These are phyloP conservation scores for Priceomyces melissophilus DNA, from an alignment of 805 yeast species.

Conservation along the genomic window DNA sequence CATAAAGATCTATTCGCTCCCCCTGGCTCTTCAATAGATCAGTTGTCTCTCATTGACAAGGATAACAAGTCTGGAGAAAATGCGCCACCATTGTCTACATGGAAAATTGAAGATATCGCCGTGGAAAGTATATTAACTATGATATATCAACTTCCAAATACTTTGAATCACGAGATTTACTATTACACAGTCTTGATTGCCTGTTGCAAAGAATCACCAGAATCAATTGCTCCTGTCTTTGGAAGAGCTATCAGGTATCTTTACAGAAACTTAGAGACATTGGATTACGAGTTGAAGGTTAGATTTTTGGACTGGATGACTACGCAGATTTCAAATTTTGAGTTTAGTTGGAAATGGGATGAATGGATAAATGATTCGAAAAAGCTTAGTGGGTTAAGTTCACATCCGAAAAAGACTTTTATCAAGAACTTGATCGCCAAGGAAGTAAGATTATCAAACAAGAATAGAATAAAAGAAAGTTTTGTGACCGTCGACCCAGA, in stretches of 20 bases:
- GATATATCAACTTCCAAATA: constrained; percentile 68
- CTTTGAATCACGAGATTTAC: constrained; percentile 68
- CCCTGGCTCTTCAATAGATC: constrained; percentile 76
- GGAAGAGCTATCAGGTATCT: constrained; percentile 88
- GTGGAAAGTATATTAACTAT: constrained; percentile 77
- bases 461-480: constrained; percentile 65
- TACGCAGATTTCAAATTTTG: constrained; percentile 88
- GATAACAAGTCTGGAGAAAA: constrained; percentile 43
- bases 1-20: constrained; percentile 48
- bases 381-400: constrained; percentile 41
- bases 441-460: constrained; percentile 80
- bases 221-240: constrained; percentile 85
- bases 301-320: constrained; percentile 88
- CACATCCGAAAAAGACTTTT: constrained; percentile 72
- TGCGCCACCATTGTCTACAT: constrained; percentile 55
- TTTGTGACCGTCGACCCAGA: constrained; percentile 38
- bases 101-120: constrained; percentile 89
- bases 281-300: constrained; percentile 74
- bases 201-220: constrained; percentile 72
- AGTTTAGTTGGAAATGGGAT: constrained; percentile 96
- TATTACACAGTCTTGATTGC: constrained; percentile 83
- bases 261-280: constrained; percentile 58
- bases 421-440: constrained; percentile 77
- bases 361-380: constrained; percentile 76
- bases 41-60: constrained; percentile 42